Conservation (phyloP, 148 eudicot species). For the Pouteria glomerata region DNA sequence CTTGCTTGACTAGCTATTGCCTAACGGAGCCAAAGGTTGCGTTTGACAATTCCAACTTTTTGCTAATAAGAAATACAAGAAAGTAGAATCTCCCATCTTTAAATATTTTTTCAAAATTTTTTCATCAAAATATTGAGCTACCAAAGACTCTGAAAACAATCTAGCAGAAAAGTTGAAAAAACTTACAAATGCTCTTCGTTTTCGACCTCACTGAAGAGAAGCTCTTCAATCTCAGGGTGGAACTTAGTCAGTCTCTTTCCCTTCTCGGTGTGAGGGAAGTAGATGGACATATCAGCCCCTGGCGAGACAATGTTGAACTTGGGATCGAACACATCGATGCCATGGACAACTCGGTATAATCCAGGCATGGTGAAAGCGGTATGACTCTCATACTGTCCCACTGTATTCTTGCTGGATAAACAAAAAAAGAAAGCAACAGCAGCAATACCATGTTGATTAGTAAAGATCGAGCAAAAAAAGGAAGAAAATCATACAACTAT, state of each 20-base stretch:
- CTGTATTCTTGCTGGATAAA: conserved; percentile 78
- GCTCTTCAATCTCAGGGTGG: conserved; percentile 82
- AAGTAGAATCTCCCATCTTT: too few species aligned
- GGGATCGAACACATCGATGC: conserved; percentile 91
- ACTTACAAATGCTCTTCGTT: conserved; percentile 84
- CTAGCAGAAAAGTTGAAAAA: background rate
- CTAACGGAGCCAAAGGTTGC: too few species aligned
- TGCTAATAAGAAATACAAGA: too few species aligned
- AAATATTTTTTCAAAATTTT: too few species aligned
- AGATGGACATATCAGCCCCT: conserved; percentile 83
- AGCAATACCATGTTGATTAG: background rate
- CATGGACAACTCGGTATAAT: conserved; percentile 92
- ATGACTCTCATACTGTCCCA: conserved; percentile 95
- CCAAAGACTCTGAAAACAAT: too few species aligned
- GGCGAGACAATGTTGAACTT: conserved; percentile 97
- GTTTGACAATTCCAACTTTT: too few species aligned
- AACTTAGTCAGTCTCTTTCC: conserved; percentile 68
- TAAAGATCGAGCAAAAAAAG: background rate
- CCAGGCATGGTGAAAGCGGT: conserved; percentile 89
- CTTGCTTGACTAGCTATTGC: too few species aligned
- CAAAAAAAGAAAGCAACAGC: background rate
- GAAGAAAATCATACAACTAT: background rate
- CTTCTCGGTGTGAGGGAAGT: conserved; percentile 77
- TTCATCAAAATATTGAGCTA: too few species aligned
- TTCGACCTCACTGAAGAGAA: conserved; percentile 63